These are phyloP conservation scores for Sistotremastrum niveocremeum DNA, from an alignment of 768 basidiomycete species.

Conservation along the genomic window DNA sequence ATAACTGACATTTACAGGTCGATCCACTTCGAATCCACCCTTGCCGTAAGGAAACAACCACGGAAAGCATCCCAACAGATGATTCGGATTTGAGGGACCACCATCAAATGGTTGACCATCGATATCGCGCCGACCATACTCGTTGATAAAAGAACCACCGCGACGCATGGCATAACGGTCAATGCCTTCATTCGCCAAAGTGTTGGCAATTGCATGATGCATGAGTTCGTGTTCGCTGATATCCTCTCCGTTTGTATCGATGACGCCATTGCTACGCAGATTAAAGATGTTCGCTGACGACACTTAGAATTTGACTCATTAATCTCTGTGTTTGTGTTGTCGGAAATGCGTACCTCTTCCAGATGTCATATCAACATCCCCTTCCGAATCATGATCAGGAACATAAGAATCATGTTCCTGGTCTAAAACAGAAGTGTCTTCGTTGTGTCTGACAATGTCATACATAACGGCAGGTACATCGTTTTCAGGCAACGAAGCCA, in stretches of 20 bases:
- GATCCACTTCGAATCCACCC: constrained; percentile 19
- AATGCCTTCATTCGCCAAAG: constrained; percentile 10
- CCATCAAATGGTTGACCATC: no score
- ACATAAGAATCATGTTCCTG: constrained; percentile 21
- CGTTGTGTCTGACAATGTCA: constrained; percentile 7
- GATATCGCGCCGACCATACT: no score
- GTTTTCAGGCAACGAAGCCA: constrained; percentile 19
- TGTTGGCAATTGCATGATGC: constrained; percentile 16
- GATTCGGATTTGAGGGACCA: no score
- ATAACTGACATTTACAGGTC: not conserved
- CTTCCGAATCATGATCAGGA: constrained; percentile 8
- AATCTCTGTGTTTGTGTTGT: no score
- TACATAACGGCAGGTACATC: constrained; percentile 20
- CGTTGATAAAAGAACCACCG: constrained; percentile 13
- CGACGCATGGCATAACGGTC: constrained; percentile 13
- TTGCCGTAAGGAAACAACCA: constrained; percentile 22
- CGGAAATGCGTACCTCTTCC: no score
- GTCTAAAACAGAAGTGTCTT: constrained; percentile 7
- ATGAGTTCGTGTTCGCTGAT: constrained; percentile 13
- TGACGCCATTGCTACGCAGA: constrained; percentile 11
- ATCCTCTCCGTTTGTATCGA: constrained; percentile 16
- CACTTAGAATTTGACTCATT: no score
- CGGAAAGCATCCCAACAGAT: constrained; percentile 18
- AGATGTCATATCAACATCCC: no score
- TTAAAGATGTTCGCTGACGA: constrained; percentile 18